These are phyloP conservation scores for Fusarium vanettenii DNA, from an alignment of 2,329 filamentous ascomycete genomes.

Conservation along the genomic window DNA sequence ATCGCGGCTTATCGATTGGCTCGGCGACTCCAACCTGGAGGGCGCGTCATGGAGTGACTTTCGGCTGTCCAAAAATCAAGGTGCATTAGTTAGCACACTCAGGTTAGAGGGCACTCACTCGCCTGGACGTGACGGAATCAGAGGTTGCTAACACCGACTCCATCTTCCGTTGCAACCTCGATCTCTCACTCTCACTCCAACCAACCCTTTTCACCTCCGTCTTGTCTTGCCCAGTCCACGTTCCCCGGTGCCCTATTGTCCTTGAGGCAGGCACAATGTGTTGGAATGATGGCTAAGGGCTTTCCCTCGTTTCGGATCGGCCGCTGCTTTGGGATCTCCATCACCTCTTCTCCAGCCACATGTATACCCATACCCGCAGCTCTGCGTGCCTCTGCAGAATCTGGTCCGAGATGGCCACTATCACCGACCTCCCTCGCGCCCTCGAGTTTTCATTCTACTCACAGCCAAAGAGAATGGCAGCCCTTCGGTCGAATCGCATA, in stretches of 20 bases:
- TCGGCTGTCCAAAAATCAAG: constrained; percentile 36
- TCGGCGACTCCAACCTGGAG: constrained; percentile 22
- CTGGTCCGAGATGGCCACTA: constrained; percentile 17
- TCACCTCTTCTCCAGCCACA: constrained; percentile 39
- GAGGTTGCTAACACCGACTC: constrained; percentile 28
- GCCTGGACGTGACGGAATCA: constrained; percentile 29
- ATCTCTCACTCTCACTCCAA: constrained; percentile 6
- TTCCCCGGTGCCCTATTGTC: constrained; percentile 36
- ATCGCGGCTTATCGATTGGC: constrained; percentile 57
- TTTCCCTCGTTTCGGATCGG: constrained; percentile 51
- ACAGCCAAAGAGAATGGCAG: constrained; percentile 18
- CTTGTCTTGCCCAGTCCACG: constrained; percentile 19
- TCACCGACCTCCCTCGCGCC: constrained; percentile 9
- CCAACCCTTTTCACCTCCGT: constrained; percentile 8
- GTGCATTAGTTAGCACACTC: constrained; percentile 16
- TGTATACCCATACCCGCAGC: constrained; percentile 8
- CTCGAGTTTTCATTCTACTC: constrained; percentile 11
- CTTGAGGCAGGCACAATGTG: constrained; percentile 51
- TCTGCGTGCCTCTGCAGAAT: constrained; percentile 27
- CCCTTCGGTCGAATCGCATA: constrained; percentile 4
- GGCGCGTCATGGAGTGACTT: constrained; percentile 55
- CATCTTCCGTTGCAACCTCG: constrained; percentile 17
- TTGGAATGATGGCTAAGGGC: constrained; percentile 55
- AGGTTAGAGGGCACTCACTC: constrained; percentile 7
- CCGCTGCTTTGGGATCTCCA: constrained; percentile 48